phyloP scores from a whole-genome alignment of 2,329 filamentous ascomycete species.

The Trichophyton simii region DNA sequence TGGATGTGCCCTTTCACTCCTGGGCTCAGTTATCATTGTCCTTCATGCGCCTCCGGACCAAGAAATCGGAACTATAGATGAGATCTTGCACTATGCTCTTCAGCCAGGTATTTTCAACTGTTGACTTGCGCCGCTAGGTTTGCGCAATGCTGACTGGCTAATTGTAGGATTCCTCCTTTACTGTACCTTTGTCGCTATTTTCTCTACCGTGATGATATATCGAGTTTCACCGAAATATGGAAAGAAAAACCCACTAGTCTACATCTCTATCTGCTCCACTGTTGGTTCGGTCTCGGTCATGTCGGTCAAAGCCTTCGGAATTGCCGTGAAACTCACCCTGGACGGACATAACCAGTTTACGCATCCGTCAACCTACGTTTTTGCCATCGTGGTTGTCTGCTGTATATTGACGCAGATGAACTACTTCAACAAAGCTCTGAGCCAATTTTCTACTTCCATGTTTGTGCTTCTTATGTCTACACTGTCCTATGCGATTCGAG shows the following conservation, averaged over 20 bases:
- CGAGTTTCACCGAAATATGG: conserved; percentile 78
- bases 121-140: conserved; percentile 1
- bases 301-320: conserved; percentile 97
- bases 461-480: conserved; percentile 38
- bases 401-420: conserved; percentile 99
- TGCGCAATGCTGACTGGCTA: background rate
- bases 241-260: conserved; percentile 90
- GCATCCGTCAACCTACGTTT: conserved; percentile 92
- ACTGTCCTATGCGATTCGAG: no score
- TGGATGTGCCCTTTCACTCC: conserved; percentile 88
- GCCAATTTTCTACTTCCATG: conserved; percentile 96
- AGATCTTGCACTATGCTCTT: conserved; percentile 81
- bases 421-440: conserved; percentile 97
- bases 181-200: conserved; percentile 63
- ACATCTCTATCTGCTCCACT: conserved; percentile 93
- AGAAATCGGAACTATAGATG: conserved; percentile 79
- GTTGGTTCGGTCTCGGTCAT: conserved; percentile 97
- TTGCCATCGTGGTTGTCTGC: conserved; percentile 80
- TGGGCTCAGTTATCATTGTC: conserved; percentile 94
- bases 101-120: conserved; percentile 57
- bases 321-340: conserved; percentile 90
- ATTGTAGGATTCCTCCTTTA: conserved; percentile 74
- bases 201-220: conserved; percentile 93
- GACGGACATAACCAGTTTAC: conserved; percentile 89
- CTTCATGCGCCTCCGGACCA: conserved; percentile 91